These are phyloP conservation scores for Fusarium buharicum DNA, from an alignment of 2,329 filamentous ascomycete genomes.

Conservation along the genomic window DNA sequence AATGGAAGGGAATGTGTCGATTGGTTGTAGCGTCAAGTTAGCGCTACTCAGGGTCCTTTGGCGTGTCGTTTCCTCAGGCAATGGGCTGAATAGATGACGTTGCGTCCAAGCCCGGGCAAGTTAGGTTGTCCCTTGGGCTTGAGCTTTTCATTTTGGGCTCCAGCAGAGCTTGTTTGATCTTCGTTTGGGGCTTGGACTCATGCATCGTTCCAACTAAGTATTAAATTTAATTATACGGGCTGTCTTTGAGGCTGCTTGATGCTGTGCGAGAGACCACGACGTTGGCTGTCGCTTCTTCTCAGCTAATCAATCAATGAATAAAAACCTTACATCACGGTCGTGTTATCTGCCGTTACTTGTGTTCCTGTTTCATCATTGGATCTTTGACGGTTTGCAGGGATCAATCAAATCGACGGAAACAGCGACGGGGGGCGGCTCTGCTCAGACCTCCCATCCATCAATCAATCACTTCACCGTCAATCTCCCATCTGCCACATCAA, in stretches of 20 bases:
- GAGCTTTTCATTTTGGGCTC: constrained; percentile 18
- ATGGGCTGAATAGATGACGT: constrained; percentile 31
- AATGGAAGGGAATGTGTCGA: neutral
- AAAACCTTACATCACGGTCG: neutral
- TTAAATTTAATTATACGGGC: neutral
- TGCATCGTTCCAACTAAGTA: too few species aligned
- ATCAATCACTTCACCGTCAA: constrained; percentile 37
- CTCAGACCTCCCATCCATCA: constrained; percentile 18
- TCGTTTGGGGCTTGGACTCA: too few species aligned
- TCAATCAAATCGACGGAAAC: constrained; percentile 25
- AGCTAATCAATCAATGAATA: constrained; percentile 18
- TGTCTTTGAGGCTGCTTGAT: constrained; percentile 1
- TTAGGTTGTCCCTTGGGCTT: constrained; percentile 24
- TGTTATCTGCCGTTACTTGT: constrained; percentile 6
- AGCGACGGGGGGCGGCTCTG: constrained; percentile 26
- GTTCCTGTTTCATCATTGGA: constrained; percentile 29
- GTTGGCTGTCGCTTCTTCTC: constrained; percentile 1
- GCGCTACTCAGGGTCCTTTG: constrained; percentile 33
- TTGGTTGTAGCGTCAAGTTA: constrained; percentile 24
- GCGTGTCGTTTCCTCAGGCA: constrained; percentile 29
- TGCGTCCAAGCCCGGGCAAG: constrained; percentile 7
- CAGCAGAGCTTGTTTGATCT: constrained; percentile 7
- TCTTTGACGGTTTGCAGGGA: constrained; percentile 24
- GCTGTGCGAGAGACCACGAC: neutral
- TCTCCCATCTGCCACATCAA: constrained; percentile 20